Conservation (phyloP, 179 eudicot species). For the Vitellaria paradoxa region DNA sequence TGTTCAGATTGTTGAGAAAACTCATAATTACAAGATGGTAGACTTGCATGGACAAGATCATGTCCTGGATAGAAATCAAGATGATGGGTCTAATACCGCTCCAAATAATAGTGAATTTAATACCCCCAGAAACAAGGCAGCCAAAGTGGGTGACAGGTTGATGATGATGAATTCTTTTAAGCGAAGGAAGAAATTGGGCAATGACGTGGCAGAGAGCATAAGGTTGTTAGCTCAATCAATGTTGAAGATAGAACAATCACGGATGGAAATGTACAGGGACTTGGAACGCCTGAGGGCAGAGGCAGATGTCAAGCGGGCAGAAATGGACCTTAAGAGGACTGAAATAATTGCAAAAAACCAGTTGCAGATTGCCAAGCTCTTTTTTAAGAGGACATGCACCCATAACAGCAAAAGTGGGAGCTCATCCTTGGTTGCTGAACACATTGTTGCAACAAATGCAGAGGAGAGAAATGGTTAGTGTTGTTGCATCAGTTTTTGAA, state of each 20-base stretch:
- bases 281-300: conserved; percentile 77
- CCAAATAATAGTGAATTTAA: conserved; percentile 14
- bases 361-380: conserved; percentile 82
- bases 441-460: background rate
- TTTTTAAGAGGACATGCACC: conserved; percentile 28
- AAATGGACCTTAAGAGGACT: conserved; percentile 78
- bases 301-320: conserved; percentile 78
- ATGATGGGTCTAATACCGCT: conserved; percentile 17
- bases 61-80: conserved; percentile 11
- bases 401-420: background rate
- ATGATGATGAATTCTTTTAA: conserved; percentile 14
- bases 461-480: conserved; percentile 6
- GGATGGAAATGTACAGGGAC: conserved; percentile 73
- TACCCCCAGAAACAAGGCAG: conserved; percentile 4
- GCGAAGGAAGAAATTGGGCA: conserved; percentile 37
- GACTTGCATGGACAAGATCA: background rate
- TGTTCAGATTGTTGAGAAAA: background rate
- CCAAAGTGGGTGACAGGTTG: conserved; percentile 7
- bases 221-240: conserved; percentile 66
- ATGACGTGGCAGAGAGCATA: conserved; percentile 68
- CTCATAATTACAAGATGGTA: background rate
- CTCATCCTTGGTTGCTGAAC: background rate
- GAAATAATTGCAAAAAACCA: conserved; percentile 88
- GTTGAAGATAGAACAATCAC: conserved; percentile 61
- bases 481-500: background rate